These are phyloP conservation scores for Blastomyces gilchristii DNA, from an alignment of 2,329 filamentous ascomycete species.

Conservation along the genomic window DNA sequence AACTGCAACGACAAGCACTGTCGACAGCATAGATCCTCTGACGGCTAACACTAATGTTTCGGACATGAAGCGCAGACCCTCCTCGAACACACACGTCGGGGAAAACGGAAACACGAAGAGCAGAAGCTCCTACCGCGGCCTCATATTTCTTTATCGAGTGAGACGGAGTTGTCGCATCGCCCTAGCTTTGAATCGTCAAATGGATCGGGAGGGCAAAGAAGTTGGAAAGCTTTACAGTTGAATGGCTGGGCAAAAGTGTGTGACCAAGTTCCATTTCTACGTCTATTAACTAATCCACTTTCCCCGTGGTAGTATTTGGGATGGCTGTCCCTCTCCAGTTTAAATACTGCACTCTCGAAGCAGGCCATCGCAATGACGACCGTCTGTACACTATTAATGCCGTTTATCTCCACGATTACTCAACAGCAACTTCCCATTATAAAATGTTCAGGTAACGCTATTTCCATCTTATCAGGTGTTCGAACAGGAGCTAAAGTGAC, in stretches of 20 bases:
- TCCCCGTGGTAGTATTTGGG: background rate
- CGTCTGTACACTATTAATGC: conserved; percentile 9
- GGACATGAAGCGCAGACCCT: background rate
- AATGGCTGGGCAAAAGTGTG: background rate
- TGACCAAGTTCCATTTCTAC: background rate
- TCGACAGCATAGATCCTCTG: background rate
- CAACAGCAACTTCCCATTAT: background rate
- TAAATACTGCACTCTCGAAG: conserved; percentile 7
- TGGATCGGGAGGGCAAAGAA: background rate
- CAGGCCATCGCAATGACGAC: conserved; percentile 8
- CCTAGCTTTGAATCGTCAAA: background rate
- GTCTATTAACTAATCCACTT: background rate
- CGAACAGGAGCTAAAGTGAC: background rate
- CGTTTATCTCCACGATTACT: background rate
- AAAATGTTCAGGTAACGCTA: background rate
- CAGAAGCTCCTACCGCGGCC: background rate
- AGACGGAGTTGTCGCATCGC: background rate
- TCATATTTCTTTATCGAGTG: background rate
- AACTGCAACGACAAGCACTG: background rate
- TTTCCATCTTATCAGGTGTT: background rate
- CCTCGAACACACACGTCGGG: background rate
- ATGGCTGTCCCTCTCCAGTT: background rate
- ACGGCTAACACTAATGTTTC: background rate
- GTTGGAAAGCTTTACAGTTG: background rate
- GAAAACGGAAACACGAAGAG: background rate